Percentiles rank a stretch among this genome's conserved stretches.
phyloP scores from a whole-genome alignment of 2,329 filamentous ascomycete species.

The Dactylellina leptospora region DNA sequence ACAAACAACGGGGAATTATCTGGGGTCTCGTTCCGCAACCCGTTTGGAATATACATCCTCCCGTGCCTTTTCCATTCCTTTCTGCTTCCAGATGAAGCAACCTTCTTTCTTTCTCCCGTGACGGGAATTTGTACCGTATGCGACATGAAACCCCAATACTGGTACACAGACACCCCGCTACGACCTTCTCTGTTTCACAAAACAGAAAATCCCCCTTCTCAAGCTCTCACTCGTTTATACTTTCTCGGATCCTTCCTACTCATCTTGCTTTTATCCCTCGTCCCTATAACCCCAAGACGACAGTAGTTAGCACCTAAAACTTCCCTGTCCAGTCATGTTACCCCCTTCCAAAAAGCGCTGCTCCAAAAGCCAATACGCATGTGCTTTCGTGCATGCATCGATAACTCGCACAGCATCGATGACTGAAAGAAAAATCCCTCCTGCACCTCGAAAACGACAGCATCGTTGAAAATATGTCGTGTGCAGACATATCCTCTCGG shows the following conservation, averaged over 20 bases:
- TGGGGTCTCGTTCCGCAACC: constrained; percentile 31
- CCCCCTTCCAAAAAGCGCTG: constrained; percentile 6
- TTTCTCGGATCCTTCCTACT: constrained; percentile 79
- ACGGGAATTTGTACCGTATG: neutral
- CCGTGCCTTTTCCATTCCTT: neutral
- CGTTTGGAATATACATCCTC: constrained; percentile 26
- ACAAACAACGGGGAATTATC: constrained; percentile 10
- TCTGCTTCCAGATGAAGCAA: neutral
- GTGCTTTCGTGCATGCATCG: constrained; percentile 45
- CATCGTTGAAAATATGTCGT: constrained; percentile 7
- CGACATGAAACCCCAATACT: no score
- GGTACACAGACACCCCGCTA: neutral
- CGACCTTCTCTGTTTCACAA: neutral
- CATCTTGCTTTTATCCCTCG: constrained; percentile 76
- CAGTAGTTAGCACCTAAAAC: constrained; percentile 52
- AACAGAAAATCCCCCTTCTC: no score
- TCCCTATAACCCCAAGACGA: constrained; percentile 63
- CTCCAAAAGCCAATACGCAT: constrained; percentile 17
- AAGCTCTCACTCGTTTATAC: constrained; percentile 68
- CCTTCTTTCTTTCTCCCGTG: constrained; percentile 13
- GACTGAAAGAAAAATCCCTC: constrained; percentile 40
- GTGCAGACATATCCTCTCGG: constrained; percentile 23
- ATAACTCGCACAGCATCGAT: neutral
- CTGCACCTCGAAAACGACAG: constrained; percentile 51
- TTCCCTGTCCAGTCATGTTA: constrained; percentile 52